Evolutionary conservation across 2,329 filamentous ascomycete species (phyloP), one percentile per base, ranked within the genome.

Genomic region (Cytospora paraplurivora): DNA sequence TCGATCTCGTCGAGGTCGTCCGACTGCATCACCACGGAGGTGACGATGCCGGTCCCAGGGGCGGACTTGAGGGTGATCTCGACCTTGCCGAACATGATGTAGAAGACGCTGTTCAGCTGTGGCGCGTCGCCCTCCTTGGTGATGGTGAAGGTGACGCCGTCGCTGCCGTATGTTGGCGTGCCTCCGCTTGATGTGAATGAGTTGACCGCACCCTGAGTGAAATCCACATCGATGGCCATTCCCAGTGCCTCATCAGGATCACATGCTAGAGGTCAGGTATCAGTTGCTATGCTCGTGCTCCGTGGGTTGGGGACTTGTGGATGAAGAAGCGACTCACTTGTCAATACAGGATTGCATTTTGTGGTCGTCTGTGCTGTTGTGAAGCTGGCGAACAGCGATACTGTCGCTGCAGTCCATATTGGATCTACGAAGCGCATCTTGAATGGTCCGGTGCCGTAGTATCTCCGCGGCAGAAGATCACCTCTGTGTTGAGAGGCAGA

Each of bases 81-180:
- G 72, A 97, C 91, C 67, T 89, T 90, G 69, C 95, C 95, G 75
- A 97, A 99, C 95, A 99, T 98, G 79, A 99, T 97, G 82, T 97
- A 98, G 85, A 96, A 98, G 71, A 95, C 86, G 66, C 93, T 96
- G 68, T 85, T 84, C 66, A 99, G 85, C 75, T 94, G 90, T 0
- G 95, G 95, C 3, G 92, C 86, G 73, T 99, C 92, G 63, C 94
- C 93, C 57, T 88, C 82, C 72, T 88, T 80, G 59, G 86, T 77
- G 59, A 99, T 88, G 33, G 91, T 93, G 75, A 99, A 96, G 17
- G 85, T 85, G 33, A 85, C 93, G 64, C 95, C 95, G 73, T 93
- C 85, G 11, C 81, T 81, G 73, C 82, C 85, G 78, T 97, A 98
- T 1, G 86, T 87, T 3, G 91, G 87, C 19, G 81, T 82, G 59